Evolutionary conservation across 2,329 filamentous ascomycete species (phyloP).

Genomic region (Alternaria consortialis): DNA sequence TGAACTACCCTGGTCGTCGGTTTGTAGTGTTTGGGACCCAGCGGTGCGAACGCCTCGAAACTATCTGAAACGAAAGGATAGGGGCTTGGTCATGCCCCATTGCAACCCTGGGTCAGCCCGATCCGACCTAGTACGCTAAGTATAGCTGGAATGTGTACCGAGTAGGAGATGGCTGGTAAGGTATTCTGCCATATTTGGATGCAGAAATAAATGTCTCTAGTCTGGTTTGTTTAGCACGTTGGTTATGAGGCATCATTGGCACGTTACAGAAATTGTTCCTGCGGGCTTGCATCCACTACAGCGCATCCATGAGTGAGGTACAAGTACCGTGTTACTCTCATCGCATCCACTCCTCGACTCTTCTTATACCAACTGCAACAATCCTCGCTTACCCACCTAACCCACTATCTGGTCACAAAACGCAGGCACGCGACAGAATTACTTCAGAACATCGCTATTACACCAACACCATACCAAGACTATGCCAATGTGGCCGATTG

Average conservation of each 20-base stretch:
- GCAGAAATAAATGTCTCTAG: constrained; percentile 49
- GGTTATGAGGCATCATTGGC: constrained; percentile 45
- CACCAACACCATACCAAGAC: constrained; percentile 32
- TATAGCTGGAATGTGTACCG: constrained; percentile 48
- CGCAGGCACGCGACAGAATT: constrained; percentile 35
- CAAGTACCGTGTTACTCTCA: constrained; percentile 27
- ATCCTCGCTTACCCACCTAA: constrained; percentile 18
- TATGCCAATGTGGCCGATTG: constrained; percentile 55
- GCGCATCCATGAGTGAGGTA: constrained; percentile 34
- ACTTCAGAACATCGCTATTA: constrained; percentile 40
- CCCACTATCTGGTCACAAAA: constrained; percentile 28
- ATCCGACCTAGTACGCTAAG: constrained; percentile 36
- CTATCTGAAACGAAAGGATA: constrained; percentile 37
- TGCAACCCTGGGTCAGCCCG: constrained; percentile 30
- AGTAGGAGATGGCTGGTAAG: constrained; percentile 44
- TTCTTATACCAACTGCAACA: constrained; percentile 20
- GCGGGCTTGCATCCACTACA: constrained; percentile 29
- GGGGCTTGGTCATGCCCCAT: constrained; percentile 46
- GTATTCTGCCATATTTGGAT: constrained; percentile 35
- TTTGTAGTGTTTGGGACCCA: constrained; percentile 26
- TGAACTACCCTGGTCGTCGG: constrained; percentile 33
- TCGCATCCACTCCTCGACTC: constrained; percentile 8
- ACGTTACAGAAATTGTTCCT: constrained; percentile 33
- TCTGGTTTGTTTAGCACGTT: constrained; percentile 47
- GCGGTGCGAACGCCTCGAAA: constrained; percentile 30